A percentile compares a stretch with the other conserved stretches of the same genome.
Evolutionary conservation across 768 basidiomycete species (phyloP).

Genomic region (Kwoniella sp.): DNA sequence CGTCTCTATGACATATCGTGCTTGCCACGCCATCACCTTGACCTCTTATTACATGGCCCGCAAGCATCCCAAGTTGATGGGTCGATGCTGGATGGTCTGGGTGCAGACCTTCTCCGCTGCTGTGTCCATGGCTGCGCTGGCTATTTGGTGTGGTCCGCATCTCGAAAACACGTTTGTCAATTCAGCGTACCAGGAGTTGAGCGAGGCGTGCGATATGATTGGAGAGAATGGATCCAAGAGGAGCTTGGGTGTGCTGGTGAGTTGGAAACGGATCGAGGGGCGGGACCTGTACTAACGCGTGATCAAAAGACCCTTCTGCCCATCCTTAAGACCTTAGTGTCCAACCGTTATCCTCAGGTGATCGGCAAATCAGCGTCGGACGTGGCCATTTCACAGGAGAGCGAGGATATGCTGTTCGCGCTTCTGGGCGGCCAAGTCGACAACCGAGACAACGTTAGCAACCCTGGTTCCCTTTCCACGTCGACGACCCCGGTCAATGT

Average conservation of each 20-base stretch:
- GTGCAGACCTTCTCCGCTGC: conserved; percentile 44
- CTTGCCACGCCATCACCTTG: conserved; percentile 36
- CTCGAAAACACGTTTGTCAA: conserved; percentile 29
- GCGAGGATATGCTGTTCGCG: conserved; percentile 44
- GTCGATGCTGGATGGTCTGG: conserved; percentile 39
- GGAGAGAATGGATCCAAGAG: conserved; percentile 28
- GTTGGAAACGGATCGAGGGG: neutral
- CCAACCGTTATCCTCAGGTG: conserved; percentile 34
- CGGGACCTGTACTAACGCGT: neutral
- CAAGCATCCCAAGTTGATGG: conserved; percentile 36
- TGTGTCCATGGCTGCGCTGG: conserved; percentile 40
- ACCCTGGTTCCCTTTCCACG: neutral
- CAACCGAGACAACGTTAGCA: neutral
- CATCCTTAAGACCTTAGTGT: conserved; percentile 28
- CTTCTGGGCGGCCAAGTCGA: conserved; percentile 39
- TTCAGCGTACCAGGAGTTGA: conserved; percentile 33
- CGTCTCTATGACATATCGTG: conserved; percentile 30
- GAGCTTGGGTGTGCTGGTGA: conserved; percentile 32
- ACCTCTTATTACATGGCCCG: conserved; percentile 29
- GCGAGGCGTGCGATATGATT: conserved; percentile 39
- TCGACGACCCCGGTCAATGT: neutral
- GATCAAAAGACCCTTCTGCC: conserved; percentile 24
- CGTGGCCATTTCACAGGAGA: conserved; percentile 19
- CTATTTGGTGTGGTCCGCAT: conserved; percentile 42
- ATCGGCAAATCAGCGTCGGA: conserved; percentile 14